These are phyloP conservation scores for Cinnamomum micranthum DNA, from an alignment of 164 flowering plant genomes.

Conservation along the genomic window DNA sequence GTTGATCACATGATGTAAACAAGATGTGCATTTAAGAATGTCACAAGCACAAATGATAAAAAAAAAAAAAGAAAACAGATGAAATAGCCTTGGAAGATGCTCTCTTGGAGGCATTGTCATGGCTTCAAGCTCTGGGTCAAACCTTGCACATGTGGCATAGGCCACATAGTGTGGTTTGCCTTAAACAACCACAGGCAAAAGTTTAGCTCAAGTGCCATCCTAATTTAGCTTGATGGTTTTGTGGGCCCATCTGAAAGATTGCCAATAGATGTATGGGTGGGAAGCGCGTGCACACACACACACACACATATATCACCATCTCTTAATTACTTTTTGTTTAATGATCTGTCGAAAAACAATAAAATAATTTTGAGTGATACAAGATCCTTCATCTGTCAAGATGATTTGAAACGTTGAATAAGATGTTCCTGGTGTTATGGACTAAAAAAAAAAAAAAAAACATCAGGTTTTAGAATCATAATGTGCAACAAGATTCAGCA, in stretches of 20 bases:
- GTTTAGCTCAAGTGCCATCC: too few species aligned
- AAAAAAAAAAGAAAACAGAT: too few species aligned
- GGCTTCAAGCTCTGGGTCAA: neutral
- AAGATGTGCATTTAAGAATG: neutral
- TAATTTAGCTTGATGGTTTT: too few species aligned
- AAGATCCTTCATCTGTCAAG: neutral
- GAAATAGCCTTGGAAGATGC: neutral
- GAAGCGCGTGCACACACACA: too few species aligned
- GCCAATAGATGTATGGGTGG: too few species aligned
- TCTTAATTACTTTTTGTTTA: neutral
- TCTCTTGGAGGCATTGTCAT: neutral
- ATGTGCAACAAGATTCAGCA: neutral
- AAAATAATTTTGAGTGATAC: neutral
- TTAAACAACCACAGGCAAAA: too few species aligned
- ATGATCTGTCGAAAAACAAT: neutral
- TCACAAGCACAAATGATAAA: neutral
- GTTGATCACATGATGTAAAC: too few species aligned
- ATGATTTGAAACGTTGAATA: neutral
- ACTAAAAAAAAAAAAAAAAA: neutral
- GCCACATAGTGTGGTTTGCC: too few species aligned
- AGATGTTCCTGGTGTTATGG: neutral
- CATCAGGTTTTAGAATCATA: neutral
- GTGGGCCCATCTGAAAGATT: too few species aligned
- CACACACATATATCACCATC: neutral
- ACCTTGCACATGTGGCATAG: neutral